phyloP scores from a whole-genome alignment of 2,329 filamentous ascomycete species.

The Trichoderma sp. region DNA sequence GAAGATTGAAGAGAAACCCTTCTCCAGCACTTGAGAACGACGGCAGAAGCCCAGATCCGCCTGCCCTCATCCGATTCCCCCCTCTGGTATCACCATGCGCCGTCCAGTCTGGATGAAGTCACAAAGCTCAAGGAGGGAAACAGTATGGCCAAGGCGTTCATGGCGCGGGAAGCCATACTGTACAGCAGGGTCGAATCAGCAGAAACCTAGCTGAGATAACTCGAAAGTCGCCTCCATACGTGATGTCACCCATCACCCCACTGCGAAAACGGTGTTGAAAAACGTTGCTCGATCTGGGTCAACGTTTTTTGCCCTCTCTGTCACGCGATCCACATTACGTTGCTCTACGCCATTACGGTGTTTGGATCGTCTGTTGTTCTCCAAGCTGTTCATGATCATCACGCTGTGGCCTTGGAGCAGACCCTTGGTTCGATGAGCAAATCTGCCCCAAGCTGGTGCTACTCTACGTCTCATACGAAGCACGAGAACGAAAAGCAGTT shows the following conservation, averaged over 20 bases:
- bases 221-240: background rate
- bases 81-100: background rate
- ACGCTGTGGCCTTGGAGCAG: background rate
- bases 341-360: background rate
- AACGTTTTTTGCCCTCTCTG: slow-evolving; percentile 18
- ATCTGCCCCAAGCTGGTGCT: background rate
- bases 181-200: background rate
- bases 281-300: slow-evolving; percentile 14
- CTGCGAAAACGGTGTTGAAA: slow-evolving; percentile 15
- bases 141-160: background rate
- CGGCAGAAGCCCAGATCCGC: background rate
- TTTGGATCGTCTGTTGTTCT: background rate
- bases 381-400: background rate
- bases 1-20: background rate
- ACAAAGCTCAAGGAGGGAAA: slow-evolving; percentile 15
- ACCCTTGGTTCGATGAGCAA: background rate
- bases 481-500: background rate
- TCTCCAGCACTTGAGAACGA: background rate
- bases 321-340: slow-evolving; percentile 29
- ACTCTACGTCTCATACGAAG: background rate
- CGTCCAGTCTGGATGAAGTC: slow-evolving; percentile 2
- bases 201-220: background rate
- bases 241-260: slow-evolving; percentile 18
- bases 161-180: background rate
- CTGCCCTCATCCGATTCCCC: background rate